Evolutionary conservation across 495 filamentous ascomycete species (phyloP).

Genomic region (Aspergillus wentii): DNA sequence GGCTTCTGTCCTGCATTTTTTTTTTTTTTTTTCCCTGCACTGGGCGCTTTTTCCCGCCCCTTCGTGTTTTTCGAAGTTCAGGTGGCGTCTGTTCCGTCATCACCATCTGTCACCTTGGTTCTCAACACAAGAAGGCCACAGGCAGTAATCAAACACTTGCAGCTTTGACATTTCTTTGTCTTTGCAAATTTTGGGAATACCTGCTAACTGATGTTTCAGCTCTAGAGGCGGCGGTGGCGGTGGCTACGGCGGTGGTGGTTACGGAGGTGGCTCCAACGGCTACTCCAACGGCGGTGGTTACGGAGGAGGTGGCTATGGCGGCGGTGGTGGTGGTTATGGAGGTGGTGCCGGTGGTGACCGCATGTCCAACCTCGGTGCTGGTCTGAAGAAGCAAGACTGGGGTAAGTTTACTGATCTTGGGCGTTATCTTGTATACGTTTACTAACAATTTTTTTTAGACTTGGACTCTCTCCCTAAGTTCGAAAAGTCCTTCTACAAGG

Average conservation of each 20-base stretch:
- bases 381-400: conserved; percentile 81
- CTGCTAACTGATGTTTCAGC: conserved; percentile 1
- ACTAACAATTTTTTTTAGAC: conserved; percentile 51
- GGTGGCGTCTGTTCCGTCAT: too few relatives aligned
- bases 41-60: too few relatives aligned
- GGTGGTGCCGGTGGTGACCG: conserved; percentile 72
- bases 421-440: background rate
- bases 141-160: too few relatives aligned
- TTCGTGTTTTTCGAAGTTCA: too few relatives aligned
- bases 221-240: conserved; percentile 20
- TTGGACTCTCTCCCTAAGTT: conserved; percentile 81
- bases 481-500: conserved; percentile 99
- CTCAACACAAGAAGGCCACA: too few relatives aligned
- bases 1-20: too few relatives aligned
- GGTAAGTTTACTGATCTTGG: conserved; percentile 49
- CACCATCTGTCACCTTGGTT: too few relatives aligned
- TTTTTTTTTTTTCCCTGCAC: too few relatives aligned
- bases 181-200: conserved; percentile 6
- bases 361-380: conserved; percentile 87
- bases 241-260: conserved; percentile 36
- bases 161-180: background rate
- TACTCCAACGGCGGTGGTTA: conserved; percentile 36
- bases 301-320: conserved; percentile 30
- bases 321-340: conserved; percentile 43
- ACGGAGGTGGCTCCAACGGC: conserved; percentile 49